phyloP scores from a whole-genome alignment of 2,329 filamentous ascomycete species.

The Cordyceps militaris region DNA sequence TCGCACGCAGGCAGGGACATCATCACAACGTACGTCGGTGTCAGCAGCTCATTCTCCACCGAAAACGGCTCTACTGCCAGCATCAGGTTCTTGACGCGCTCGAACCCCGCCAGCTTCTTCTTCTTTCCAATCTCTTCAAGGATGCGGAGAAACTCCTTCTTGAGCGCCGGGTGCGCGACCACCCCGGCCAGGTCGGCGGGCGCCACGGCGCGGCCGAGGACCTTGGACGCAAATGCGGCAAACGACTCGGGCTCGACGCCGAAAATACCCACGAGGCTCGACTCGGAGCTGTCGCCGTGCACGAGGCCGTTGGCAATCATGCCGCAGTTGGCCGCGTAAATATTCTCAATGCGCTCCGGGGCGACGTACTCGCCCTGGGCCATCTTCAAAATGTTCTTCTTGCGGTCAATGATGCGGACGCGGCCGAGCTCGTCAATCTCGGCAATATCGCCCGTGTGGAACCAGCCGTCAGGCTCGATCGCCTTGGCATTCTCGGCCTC shows the following conservation, averaged over 20 bases:
- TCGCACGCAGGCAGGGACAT: neutral
- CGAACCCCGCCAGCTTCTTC: conserved; percentile 87
- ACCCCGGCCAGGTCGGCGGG: conserved; percentile 58
- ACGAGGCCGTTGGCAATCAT: conserved; percentile 78
- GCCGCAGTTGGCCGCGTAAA: conserved; percentile 74
- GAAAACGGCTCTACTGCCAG: conserved; percentile 85
- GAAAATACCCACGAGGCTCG: conserved; percentile 77
- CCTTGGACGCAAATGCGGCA: conserved; percentile 69
- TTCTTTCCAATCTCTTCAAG: conserved; percentile 71
- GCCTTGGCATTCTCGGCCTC: conserved; percentile 77
- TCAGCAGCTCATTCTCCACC: conserved; percentile 84
- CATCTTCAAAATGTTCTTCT: conserved; percentile 99
- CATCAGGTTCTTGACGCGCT: conserved; percentile 67
- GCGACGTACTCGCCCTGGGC: conserved; percentile 97
- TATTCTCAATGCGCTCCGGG: conserved; percentile 93
- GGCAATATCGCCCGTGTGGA: conserved; percentile 90
- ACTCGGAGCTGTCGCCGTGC: conserved; percentile 81
- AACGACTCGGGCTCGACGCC: conserved; percentile 82
- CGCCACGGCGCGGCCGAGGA: conserved; percentile 61
- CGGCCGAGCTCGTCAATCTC: conserved; percentile 78
- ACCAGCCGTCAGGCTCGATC: conserved; percentile 87
- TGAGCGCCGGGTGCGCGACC: conserved; percentile 61
- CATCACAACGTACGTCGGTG: conserved; percentile 65
- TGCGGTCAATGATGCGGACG: conserved; percentile 88
- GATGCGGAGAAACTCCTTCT: conserved; percentile 67